Conservation (phyloP, 371 early-diverging fungal species). For the Mortierella sp. region DNA sequence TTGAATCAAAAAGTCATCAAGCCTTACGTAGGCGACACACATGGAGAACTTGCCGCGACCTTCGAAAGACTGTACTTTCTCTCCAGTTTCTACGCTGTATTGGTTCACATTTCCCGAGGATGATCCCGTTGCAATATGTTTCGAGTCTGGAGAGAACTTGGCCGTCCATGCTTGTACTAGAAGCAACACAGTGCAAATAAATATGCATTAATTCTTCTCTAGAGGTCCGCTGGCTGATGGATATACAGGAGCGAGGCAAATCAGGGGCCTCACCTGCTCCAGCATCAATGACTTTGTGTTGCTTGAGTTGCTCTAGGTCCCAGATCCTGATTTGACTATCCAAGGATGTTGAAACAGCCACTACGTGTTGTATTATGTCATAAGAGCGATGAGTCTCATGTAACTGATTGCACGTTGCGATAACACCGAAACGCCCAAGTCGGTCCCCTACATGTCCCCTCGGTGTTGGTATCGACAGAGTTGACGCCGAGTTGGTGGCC, state of each 20-base stretch:
- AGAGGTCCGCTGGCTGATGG: too few species aligned
- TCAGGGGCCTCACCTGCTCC: conserved; percentile 58
- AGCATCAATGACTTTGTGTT: conserved; percentile 69
- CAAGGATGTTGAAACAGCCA: conserved; percentile 78
- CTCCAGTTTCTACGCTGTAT: conserved; percentile 74
- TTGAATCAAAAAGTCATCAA: not conserved
- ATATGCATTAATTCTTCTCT: too few species aligned
- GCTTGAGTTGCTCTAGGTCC: conserved; percentile 71
- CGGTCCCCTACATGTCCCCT: conserved; percentile 69
- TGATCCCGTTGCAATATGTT: conserved; percentile 77
- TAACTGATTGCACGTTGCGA: not conserved
- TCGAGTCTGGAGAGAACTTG: conserved; percentile 78
- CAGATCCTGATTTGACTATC: conserved; percentile 84
- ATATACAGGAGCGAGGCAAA: too few species aligned
- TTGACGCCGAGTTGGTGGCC: conserved; percentile 85
- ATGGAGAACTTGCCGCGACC: conserved; percentile 82
- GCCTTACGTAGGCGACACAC: conserved; percentile 78
- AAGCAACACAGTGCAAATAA: not conserved
- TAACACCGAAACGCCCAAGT: not conserved
- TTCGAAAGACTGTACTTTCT: conserved; percentile 67
- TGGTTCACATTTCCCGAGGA: conserved; percentile 78
- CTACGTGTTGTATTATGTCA: conserved; percentile 46
- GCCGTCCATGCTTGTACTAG: conserved; percentile 79
- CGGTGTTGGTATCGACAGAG: conserved; percentile 73
- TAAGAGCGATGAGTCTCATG: too few species aligned